Base-by-base conservation (phyloP, 352 stramenopile species). In the Phytopythium cucurbitacearum region DNA sequence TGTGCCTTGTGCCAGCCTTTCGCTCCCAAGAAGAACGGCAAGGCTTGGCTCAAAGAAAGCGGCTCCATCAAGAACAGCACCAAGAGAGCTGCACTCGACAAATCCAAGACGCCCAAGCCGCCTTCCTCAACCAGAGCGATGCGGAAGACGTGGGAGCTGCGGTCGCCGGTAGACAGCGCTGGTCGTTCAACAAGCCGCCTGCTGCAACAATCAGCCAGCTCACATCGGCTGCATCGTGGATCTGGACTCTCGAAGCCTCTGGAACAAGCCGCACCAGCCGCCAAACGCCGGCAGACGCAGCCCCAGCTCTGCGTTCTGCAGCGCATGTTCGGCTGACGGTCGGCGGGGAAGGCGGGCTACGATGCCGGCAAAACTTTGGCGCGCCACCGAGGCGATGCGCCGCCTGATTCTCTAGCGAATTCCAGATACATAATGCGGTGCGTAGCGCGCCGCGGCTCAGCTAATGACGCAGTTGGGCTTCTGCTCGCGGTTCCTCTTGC, bases 281-380 rank as follows among this genome's bases (percentile, higher is more conserved):
- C 21, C 28, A 5, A 56, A 52, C 48, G 45, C 8, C 35, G 2
- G 21, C 21, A 28, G 21, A 28, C 21, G 21, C 21, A 28, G 21
- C 21, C 42, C 60, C 47, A 61, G 15, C 48, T 76, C 8, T 80
- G 70, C 43, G 51, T 63, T 7, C 60, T 86, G 8, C 75, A 84
- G 51, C 67, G 73, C 16, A 80, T 86, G 71, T 84, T 84, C 43
- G 64, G 59, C 8, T 54, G 49, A n/a, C 45, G 57, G 52, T 50
- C 21, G 21, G 21, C 21, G 21, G 21, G 21, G 21, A 28, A 28
- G 2, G 21, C 21, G 21, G 21, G 21, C 21, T 28, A 28, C 21
- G 21, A 28, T 28, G 21, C 21, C 21, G 21, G 2, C 21, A 28
- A 28, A 28, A 28, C 21, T 28, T 28, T 28, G 21, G 21, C 21